Percentiles rank a stretch among this genome's conserved stretches.
phyloP scores from a whole-genome alignment of 371 early-diverging fungal genomes.

The Mucor plumbeus region DNA sequence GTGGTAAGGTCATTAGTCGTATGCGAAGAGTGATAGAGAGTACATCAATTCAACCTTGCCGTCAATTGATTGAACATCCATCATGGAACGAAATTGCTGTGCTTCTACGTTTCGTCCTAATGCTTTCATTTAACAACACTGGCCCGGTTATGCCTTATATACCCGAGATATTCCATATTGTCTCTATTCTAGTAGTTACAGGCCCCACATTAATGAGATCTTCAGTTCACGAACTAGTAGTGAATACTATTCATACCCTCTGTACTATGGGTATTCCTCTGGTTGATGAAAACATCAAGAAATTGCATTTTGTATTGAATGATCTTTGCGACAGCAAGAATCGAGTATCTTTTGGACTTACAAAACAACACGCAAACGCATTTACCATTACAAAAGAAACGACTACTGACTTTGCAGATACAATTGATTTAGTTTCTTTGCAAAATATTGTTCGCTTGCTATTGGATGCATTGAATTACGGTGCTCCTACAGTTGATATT shows the following conservation, averaged over 20 bases:
- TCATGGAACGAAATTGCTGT: constrained; percentile 90
- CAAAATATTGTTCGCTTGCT: constrained; percentile 81
- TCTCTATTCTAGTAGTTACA: constrained; percentile 81
- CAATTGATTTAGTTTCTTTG: constrained; percentile 74
- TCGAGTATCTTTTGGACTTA: constrained; percentile 80
- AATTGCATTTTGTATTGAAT: constrained; percentile 62
- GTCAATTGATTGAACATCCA: constrained; percentile 76
- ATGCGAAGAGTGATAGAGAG: constrained; percentile 77
- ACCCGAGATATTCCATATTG: constrained; percentile 87
- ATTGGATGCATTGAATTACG: constrained; percentile 78
- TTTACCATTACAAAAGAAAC: constrained; percentile 72
- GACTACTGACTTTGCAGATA: constrained; percentile 65
- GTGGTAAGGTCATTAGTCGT: constrained; percentile 84
- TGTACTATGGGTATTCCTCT: constrained; percentile 69
- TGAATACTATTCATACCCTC: constrained; percentile 88
- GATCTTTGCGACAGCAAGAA: constrained; percentile 83
- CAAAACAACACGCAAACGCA: constrained; percentile 74
- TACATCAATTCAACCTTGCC: constrained; percentile 74
- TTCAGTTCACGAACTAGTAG: constrained; percentile 89
- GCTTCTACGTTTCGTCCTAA: constrained; percentile 82
- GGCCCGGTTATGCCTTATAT: constrained; percentile 71
- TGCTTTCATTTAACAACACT: constrained; percentile 87
- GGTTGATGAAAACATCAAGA: constrained; percentile 63
- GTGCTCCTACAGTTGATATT: constrained; percentile 74
- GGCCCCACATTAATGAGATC: constrained; percentile 85